Conservation (phyloP, 352 stramenopile species). For the Aphanomyces astaci region DNA sequence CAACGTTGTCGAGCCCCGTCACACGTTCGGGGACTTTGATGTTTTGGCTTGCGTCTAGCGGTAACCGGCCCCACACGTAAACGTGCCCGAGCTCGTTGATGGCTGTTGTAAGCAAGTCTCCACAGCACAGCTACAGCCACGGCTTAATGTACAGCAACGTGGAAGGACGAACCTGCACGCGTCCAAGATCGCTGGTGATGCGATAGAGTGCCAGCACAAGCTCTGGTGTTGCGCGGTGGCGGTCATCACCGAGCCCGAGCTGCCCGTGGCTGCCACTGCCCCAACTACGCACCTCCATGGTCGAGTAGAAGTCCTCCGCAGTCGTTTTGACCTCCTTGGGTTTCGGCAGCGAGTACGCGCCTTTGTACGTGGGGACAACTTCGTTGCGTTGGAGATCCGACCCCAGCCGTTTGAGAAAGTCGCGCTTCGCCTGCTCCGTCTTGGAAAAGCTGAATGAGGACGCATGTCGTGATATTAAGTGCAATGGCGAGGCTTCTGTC, state of each 20-base stretch:
- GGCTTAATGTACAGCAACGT: too few species aligned
- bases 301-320: constrained; percentile 7
- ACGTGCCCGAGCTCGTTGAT: constrained; percentile 9
- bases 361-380: not conserved
- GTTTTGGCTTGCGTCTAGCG: not conserved
- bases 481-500: not conserved
- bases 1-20: constrained; percentile 1
- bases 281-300: constrained; percentile 13
- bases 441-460: constrained; percentile 6
- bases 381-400: constrained; percentile 3
- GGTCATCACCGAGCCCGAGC: constrained; percentile 16
- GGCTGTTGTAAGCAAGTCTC: not conserved
- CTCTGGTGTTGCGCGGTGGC: constrained; percentile 1
- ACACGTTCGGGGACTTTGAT: not conserved
- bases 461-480: not conserved
- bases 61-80: constrained; percentile 2
- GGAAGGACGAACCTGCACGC: constrained; percentile 10
- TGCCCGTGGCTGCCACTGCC: constrained; percentile 14
- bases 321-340: not conserved
- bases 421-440: constrained; percentile 9
- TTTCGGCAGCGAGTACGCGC: not conserved
- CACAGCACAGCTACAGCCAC: constrained; percentile 6
- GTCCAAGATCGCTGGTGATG: not conserved
- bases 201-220: constrained; percentile 5
- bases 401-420: constrained; percentile 6